A percentile compares a stretch with the other conserved stretches of the same genome.
Conservation (phyloP, 257 asterid species). For the Cynanchum wilfordii region DNA sequence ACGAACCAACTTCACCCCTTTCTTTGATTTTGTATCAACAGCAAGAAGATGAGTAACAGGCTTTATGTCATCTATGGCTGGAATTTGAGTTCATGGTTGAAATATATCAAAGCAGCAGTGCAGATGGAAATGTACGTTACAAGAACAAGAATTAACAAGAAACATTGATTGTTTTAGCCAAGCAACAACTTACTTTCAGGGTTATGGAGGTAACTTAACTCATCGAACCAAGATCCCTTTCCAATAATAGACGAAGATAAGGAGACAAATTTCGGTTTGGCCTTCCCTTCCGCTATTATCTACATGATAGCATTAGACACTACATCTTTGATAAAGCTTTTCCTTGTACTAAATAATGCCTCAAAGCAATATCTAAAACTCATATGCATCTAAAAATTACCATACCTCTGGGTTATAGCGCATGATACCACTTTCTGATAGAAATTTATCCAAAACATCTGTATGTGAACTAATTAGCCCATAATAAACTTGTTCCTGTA, state of each 20-base stretch:
- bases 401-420: slow-evolving; percentile 95
- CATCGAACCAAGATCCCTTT: slow-evolving; percentile 56
- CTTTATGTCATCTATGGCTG: slow-evolving; percentile 91
- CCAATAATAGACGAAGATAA: slow-evolving; percentile 54
- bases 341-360: background rate
- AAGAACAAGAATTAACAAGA: background rate
- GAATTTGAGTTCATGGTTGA: slow-evolving; percentile 25
- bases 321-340: slow-evolving; percentile 1
- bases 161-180: slow-evolving; percentile 17
- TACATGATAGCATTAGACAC: slow-evolving; percentile 32
- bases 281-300: slow-evolving; percentile 88
- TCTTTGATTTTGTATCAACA: slow-evolving; percentile 66
- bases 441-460: slow-evolving; percentile 78
- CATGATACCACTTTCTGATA: slow-evolving; percentile 83
- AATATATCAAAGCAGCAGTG: slow-evolving; percentile 24
- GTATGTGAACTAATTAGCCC: slow-evolving; percentile 87
- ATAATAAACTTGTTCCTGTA: slow-evolving; percentile 96
- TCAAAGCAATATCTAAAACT: background rate
- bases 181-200: slow-evolving; percentile 62
- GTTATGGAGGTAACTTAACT: slow-evolving; percentile 70
- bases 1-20: slow-evolving; percentile 79
- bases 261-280: slow-evolving; percentile 72
- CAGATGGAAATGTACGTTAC: background rate
- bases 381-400: slow-evolving; percentile 13
- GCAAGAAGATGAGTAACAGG: slow-evolving; percentile 95